These are phyloP conservation scores for Amanita rubescens DNA, from an alignment of 768 basidiomycete genomes.

Conservation along the genomic window DNA sequence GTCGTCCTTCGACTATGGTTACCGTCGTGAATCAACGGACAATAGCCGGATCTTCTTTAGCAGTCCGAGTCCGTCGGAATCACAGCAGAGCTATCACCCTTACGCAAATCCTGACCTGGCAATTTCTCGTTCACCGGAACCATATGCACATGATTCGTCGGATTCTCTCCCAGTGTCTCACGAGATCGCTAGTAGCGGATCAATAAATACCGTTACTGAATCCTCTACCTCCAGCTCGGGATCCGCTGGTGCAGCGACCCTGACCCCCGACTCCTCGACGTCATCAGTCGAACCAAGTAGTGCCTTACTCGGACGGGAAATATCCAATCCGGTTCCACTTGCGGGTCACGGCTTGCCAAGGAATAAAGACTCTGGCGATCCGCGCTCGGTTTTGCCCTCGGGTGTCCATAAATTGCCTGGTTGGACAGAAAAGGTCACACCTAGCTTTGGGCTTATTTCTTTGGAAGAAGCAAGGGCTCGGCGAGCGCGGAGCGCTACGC, in stretches of 20 bases:
- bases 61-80: slow-evolving; percentile 17
- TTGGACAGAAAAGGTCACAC: slow-evolving; percentile 43
- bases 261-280: slow-evolving; percentile 28
- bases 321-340: slow-evolving; percentile 48
- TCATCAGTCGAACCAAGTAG: slow-evolving; percentile 19
- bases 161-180: slow-evolving; percentile 16
- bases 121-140: slow-evolving; percentile 28
- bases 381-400: slow-evolving; percentile 20
- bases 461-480: slow-evolving; percentile 76
- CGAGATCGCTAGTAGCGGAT: slow-evolving; percentile 39
- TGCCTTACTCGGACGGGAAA: slow-evolving; percentile 37
- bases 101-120: slow-evolving; percentile 77
- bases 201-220: slow-evolving; percentile 45
- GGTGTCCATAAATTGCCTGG: slow-evolving; percentile 32
- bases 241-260: slow-evolving; percentile 26
- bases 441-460: slow-evolving; percentile 61
- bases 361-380: slow-evolving; percentile 13
- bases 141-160: slow-evolving; percentile 18
- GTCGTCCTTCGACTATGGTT: background rate
- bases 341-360: slow-evolving; percentile 22
- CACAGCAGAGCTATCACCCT: slow-evolving; percentile 50
- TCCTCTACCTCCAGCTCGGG: slow-evolving; percentile 22
- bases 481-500: slow-evolving; percentile 47
- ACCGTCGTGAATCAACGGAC: slow-evolving; percentile 1
- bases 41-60: slow-evolving; percentile 11